phyloP scores from a whole-genome alignment of 1,284 basidiomycete genomes.

The Leucoagaricus sp. region DNA sequence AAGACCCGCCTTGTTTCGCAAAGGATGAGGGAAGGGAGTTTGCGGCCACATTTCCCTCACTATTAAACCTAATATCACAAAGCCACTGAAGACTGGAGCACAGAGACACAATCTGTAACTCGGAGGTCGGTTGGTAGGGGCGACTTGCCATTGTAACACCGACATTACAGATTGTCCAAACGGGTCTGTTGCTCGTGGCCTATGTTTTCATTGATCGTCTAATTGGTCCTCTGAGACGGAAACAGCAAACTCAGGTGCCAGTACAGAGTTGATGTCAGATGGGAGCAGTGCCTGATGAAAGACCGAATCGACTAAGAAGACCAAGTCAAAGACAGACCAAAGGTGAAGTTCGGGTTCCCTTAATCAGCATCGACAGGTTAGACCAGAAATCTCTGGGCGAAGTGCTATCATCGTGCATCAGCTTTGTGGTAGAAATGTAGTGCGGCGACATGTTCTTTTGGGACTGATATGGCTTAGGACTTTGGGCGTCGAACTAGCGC shows the following conservation, averaged over 20 bases:
- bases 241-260: not conserved
- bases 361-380: not conserved
- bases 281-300: not conserved
- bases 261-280: not conserved
- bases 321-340: no score
- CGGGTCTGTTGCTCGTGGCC: not conserved
- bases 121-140: not conserved
- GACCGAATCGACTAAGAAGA: no score
- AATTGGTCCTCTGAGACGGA: not conserved
- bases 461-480: no score
- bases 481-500: not conserved
- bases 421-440: not conserved
- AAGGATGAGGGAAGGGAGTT: not conserved
- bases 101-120: slow-evolving; percentile 8
- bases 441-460: no score
- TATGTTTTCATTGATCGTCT: not conserved
- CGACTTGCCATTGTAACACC: not conserved
- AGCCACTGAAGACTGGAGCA: not conserved
- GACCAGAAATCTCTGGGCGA: not conserved
- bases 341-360: not conserved
- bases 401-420: not conserved
- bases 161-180: not conserved
- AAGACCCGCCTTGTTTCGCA: slow-evolving; percentile 10
- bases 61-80: slow-evolving; percentile 1
- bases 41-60: not conserved